Evolutionary conservation across 495 filamentous ascomycete species (phyloP).

Genomic region (Aspergillus coremiiformis): DNA sequence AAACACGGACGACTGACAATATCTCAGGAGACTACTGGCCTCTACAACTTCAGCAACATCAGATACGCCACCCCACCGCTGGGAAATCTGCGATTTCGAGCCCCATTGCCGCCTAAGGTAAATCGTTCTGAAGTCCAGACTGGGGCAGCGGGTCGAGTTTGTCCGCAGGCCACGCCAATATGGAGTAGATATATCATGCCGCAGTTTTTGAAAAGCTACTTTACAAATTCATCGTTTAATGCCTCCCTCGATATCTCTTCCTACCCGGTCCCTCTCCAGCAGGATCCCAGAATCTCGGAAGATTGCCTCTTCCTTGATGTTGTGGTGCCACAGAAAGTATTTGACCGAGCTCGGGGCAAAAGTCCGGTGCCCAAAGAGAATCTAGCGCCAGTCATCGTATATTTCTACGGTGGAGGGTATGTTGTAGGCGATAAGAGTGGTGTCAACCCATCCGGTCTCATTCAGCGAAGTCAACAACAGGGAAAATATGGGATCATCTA

Average conservation of each 20-base stretch:
- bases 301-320: constrained; percentile 55
- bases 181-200: constrained; percentile 31
- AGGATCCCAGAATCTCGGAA: constrained; percentile 44
- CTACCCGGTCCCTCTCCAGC: constrained; percentile 18
- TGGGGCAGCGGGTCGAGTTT: constrained; percentile 40
- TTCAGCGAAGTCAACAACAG: constrained; percentile 32
- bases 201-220: constrained; percentile 27
- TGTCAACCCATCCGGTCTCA: constrained; percentile 37
- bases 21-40: constrained; percentile 19
- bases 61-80: constrained; percentile 51
- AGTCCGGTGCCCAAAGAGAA: not conserved
- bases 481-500: constrained; percentile 48
- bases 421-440: constrained; percentile 43
- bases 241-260: constrained; percentile 23
- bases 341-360: constrained; percentile 18
- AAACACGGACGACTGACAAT: constrained; percentile 3
- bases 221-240: constrained; percentile 26
- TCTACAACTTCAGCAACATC: constrained; percentile 56
- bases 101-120: constrained; percentile 34
- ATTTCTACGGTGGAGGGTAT: constrained; percentile 57
- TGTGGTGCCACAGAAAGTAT: constrained; percentile 38
- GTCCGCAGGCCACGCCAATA: constrained; percentile 42
- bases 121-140: constrained; percentile 34
- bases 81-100: constrained; percentile 44
- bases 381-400: constrained; percentile 49